Base-by-base conservation (phyloP, 176 grass and related monocot species). In the Carex scoparia region DNA sequence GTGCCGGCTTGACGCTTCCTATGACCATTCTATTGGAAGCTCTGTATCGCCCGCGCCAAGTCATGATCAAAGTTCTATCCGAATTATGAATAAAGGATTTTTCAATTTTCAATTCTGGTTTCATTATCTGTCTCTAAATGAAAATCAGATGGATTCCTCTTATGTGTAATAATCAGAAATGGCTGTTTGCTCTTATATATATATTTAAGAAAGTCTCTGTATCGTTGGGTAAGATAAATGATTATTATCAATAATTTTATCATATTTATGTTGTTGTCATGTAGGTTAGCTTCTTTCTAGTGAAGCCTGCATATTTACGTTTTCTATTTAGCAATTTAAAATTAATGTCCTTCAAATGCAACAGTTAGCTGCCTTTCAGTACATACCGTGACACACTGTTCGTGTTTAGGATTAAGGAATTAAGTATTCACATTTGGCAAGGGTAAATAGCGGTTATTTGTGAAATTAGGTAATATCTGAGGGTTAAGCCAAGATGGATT, bases 21-120 rank as follows among this genome's bases (percentile, higher is more conserved):
- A 89, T 81, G 78, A 68, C 7, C 9, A 18, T 84, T 19, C 88
- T 79, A 4, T 23, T 86, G 1, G 84, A 86, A 57, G 79, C 58
- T 35, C 7, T 89, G 14, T 89, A 86, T 13, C 65, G 2, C 1
- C 49, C 84, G 4, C 84, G 88, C 23, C 18, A 80, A 64, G 81
- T n/a, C 23, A 70, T 89, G 79, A 27, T 35, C 18, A 63, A 30
- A 65, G 79, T 84, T 51, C 84, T 89, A 13, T 59, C 57, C 0
- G 1, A 59, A 40, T 66, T 86, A 1, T 81, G 69, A 65, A 28
- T 23, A 12, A 8, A 61, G 59, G 59, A 69, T 16, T 40, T 69
- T 5, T 38, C 32, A 62, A 2, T 62, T 62, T 23, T 3, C 19
- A 1, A 63, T 63, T 0, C 18, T 62, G 8, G 28, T 61, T 27